phyloP scores from a whole-genome alignment of 768 basidiomycete species.

The Candolleomyces efflorescens region DNA sequence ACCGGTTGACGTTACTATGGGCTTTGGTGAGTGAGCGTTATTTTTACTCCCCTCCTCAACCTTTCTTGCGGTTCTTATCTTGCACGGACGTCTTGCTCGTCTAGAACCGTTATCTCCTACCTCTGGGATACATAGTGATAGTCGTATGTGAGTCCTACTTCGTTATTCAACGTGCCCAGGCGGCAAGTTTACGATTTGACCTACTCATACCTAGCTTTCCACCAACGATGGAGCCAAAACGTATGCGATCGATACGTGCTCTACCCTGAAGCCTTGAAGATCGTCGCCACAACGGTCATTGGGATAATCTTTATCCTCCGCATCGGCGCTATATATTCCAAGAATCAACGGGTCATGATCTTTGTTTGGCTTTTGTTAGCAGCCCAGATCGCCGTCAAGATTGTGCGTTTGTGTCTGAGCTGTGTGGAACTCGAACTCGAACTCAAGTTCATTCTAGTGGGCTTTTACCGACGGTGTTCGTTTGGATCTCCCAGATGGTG shows the following conservation, averaged over 20 bases:
- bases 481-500: constrained; percentile 26
- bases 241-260: constrained; percentile 30
- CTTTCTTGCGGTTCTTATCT: neutral
- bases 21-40: neutral
- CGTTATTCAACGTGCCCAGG: too few species aligned
- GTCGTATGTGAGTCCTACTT: constrained; percentile 25
- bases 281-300: constrained; percentile 26
- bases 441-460: too few species aligned
- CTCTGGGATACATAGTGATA: constrained; percentile 31
- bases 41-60: neutral
- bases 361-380: constrained; percentile 18
- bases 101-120: constrained; percentile 34
- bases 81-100: neutral
- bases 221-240: constrained; percentile 27
- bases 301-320: constrained; percentile 29
- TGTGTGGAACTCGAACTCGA: too few species aligned
- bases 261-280: constrained; percentile 31
- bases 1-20: neutral
- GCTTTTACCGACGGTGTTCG: constrained; percentile 31
- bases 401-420: constrained; percentile 21
- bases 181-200: too few species aligned
- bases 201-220: constrained; percentile 21
- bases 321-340: constrained; percentile 26
- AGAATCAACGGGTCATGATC: constrained; percentile 15
- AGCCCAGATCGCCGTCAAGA: constrained; percentile 26